Percentiles rank a stretch among this genome's conserved stretches.
Conservation (phyloP, 495 filamentous ascomycete genomes). For the Friedmanniomyces simplex region DNA sequence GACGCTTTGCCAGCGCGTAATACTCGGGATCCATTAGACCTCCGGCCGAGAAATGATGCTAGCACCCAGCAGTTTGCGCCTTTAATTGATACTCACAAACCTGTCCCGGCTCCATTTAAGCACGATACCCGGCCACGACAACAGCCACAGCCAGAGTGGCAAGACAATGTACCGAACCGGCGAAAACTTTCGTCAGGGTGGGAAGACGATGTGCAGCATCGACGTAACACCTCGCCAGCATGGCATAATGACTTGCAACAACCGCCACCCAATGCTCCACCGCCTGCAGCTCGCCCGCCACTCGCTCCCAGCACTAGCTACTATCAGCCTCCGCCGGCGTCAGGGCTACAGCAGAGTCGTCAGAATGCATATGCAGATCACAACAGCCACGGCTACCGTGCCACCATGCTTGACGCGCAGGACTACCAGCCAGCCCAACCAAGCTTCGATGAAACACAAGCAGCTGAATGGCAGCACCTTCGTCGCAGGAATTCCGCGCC, state of each 20-base stretch:
- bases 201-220: background rate
- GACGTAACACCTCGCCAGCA: too few relatives aligned
- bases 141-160: background rate
- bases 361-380: too few relatives aligned
- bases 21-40: too few relatives aligned
- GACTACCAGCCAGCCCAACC: background rate
- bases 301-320: background rate
- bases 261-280: background rate
- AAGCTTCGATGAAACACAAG: conserved; percentile 5
- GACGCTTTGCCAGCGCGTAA: too few relatives aligned
- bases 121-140: background rate
- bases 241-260: too few relatives aligned
- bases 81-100: too few relatives aligned
- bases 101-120: background rate
- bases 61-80: too few relatives aligned
- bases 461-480: conserved; percentile 16
- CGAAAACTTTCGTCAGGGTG: background rate
- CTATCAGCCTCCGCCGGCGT: background rate
- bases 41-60: too few relatives aligned
- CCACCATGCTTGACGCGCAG: conserved; percentile 5
- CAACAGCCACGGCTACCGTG: conserved; percentile 3
- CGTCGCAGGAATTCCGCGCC: too few relatives aligned
- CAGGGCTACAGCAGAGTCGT: background rate
- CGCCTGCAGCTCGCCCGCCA: background rate
- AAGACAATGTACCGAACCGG: background rate